Percentiles rank a stretch among this genome's conserved stretches.
Evolutionary conservation across 2,329 filamentous ascomycete species (phyloP).

Genomic region (Lasiodiplodia sp.): DNA sequence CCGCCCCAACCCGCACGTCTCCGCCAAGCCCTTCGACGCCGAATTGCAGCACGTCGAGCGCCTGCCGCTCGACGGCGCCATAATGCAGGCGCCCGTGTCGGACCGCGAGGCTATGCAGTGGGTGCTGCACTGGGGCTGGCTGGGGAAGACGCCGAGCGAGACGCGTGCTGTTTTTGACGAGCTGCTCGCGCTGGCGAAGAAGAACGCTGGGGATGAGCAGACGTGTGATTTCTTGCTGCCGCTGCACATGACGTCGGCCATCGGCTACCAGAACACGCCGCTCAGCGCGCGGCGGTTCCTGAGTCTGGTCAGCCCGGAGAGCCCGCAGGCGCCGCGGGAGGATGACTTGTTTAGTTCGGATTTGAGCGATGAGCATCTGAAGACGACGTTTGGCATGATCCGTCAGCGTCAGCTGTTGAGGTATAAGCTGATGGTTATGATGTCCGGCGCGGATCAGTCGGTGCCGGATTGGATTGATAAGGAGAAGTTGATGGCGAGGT

Average conservation of each 20-base stretch:
- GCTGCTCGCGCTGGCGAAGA: constrained; percentile 37
- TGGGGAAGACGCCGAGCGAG: constrained; percentile 33
- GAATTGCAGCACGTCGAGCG: constrained; percentile 33
- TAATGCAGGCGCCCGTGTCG: constrained; percentile 37
- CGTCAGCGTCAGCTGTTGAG: constrained; percentile 32
- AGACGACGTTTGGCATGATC: constrained; percentile 45
- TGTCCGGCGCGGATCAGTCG: constrained; percentile 56
- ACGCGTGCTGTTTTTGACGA: constrained; percentile 31
- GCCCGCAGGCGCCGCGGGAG: constrained; percentile 33
- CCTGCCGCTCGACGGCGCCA: constrained; percentile 35
- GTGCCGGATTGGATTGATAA: constrained; percentile 55
- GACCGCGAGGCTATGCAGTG: constrained; percentile 35
- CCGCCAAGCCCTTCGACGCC: constrained; percentile 31
- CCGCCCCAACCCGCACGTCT: constrained; percentile 34
- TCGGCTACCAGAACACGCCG: constrained; percentile 40
- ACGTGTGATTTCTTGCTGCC: constrained; percentile 44
- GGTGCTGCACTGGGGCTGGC: constrained; percentile 33
- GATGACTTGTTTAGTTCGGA: constrained; percentile 38
- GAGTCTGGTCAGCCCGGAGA: constrained; percentile 35
- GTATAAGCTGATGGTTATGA: constrained; percentile 48
- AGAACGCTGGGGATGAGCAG: constrained; percentile 33
- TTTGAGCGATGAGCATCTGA: constrained; percentile 40
- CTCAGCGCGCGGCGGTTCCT: constrained; percentile 33
- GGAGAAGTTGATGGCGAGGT: constrained; percentile 50
- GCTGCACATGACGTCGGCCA: constrained; percentile 40